phyloP scores from a whole-genome alignment of 495 filamentous ascomycete species.

The Hypomontagnella submonticulosa region DNA sequence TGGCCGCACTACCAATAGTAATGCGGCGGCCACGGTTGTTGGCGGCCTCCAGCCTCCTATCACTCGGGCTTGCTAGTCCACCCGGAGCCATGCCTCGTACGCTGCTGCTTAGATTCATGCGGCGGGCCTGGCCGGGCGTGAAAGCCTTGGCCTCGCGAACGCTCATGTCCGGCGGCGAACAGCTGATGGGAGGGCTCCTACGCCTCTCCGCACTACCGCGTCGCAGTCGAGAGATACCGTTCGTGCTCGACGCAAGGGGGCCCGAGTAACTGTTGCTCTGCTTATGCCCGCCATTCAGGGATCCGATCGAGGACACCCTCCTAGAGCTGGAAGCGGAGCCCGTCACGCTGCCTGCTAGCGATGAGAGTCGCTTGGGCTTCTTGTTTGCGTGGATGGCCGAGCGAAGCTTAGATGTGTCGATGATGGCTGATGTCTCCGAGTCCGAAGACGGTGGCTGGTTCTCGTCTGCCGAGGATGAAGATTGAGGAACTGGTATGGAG shows the following conservation, averaged over 20 bases:
- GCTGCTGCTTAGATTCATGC: constrained; percentile 57
- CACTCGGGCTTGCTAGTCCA: constrained; percentile 39
- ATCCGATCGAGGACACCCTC: constrained; percentile 52
- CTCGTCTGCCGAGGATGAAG: constrained; percentile 48
- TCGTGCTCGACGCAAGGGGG: constrained; percentile 53
- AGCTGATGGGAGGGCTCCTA: constrained; percentile 58
- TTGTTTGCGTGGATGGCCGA: constrained; percentile 59
- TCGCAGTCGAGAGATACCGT: constrained; percentile 58
- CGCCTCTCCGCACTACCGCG: constrained; percentile 54
- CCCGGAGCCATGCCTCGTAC: constrained; percentile 38
- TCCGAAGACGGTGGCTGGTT: constrained; percentile 59
- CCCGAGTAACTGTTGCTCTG: constrained; percentile 47
- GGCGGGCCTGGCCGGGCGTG: constrained; percentile 56
- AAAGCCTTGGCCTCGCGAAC: constrained; percentile 37
- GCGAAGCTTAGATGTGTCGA: constrained; percentile 59
- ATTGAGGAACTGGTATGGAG: constrained; percentile 35
- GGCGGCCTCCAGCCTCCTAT: constrained; percentile 16
- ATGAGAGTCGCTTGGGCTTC: constrained; percentile 54
- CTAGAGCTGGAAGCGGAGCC: constrained; percentile 43
- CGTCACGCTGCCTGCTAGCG: constrained; percentile 40
- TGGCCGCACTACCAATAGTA: constrained; percentile 48
- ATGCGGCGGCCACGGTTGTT: constrained; percentile 39
- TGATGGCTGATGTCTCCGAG: constrained; percentile 53
- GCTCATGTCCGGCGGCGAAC: constrained; percentile 52
- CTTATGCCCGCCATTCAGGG: constrained; percentile 38